These are phyloP conservation scores for Aspergillus ellipticus DNA, from an alignment of 495 filamentous ascomycete species.

Conservation along the genomic window DNA sequence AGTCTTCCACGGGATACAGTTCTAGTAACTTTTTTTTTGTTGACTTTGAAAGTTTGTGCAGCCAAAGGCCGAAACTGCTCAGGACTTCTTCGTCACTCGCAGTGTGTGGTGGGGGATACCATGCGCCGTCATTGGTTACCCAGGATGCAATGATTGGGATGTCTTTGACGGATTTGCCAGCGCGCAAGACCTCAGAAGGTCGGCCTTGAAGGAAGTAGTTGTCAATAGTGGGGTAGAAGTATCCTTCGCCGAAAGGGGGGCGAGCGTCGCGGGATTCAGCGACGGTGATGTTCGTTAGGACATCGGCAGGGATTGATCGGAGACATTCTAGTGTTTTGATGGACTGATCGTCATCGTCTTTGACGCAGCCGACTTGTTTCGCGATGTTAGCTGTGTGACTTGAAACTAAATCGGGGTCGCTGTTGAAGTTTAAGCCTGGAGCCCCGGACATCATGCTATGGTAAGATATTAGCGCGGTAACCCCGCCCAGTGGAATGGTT, in stretches of 20 bases:
- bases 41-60: constrained; percentile 17
- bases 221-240: constrained; percentile 36
- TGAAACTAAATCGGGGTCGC: constrained; percentile 29
- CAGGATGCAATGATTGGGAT: constrained; percentile 32
- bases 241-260: constrained; percentile 28
- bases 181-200: constrained; percentile 32
- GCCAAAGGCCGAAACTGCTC: constrained; percentile 23
- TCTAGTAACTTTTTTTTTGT: constrained; percentile 21
- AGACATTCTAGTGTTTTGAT: constrained; percentile 27
- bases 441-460: constrained; percentile 42
- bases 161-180: constrained; percentile 30
- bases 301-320: constrained; percentile 23
- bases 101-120: constrained; percentile 23
- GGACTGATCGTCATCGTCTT: constrained; percentile 17
- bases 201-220: constrained; percentile 35
- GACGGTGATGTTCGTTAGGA: constrained; percentile 26
- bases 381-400: constrained; percentile 32
- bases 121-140: constrained; percentile 30
- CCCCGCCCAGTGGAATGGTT: neutral
- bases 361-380: constrained; percentile 15
- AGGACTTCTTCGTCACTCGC: constrained; percentile 24
- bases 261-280: constrained; percentile 13
- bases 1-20: constrained; percentile 39
- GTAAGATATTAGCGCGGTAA: neutral
- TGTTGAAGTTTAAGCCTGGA: constrained; percentile 40